A percentile compares a stretch with the other conserved stretches of the same genome.
Conservation (phyloP, 1,284 basidiomycete species). For the Heterobasidion irregulare region DNA sequence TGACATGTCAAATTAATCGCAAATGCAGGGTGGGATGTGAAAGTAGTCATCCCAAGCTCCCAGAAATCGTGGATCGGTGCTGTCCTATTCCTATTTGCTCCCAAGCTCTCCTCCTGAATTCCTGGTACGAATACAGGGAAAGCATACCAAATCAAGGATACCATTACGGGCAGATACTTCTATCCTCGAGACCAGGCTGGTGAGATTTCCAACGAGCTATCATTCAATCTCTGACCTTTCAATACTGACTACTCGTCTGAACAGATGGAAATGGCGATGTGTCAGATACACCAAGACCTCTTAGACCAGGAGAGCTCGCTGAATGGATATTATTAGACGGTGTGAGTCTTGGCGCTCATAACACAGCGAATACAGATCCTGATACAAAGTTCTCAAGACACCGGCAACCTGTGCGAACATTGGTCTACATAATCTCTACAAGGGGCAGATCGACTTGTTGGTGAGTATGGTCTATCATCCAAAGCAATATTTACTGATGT, state of each 20-base stretch:
- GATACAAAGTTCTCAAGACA: conserved; percentile 39
- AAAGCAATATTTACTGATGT: background rate
- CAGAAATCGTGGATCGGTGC: conserved; percentile 89
- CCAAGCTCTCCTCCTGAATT: conserved; percentile 3
- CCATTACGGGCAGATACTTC: conserved; percentile 70
- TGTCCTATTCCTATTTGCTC: conserved; percentile 8
- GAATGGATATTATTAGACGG: conserved; percentile 88
- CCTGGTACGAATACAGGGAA: conserved; percentile 43
- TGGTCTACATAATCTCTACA: conserved; percentile 81
- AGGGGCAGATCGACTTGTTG: conserved; percentile 77
- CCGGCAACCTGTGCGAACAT: conserved; percentile 90
- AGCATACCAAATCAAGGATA: conserved; percentile 78
- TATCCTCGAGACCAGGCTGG: conserved; percentile 61
- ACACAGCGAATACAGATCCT: background rate
- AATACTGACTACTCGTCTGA: conserved; percentile 5
- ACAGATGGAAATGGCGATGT: conserved; percentile 69
- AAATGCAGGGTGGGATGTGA: conserved; percentile 70
- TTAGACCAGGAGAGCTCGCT: conserved; percentile 68
- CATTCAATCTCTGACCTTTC: background rate
- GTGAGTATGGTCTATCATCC: conserved; percentile 30
- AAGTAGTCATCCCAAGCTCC: conserved; percentile 80
- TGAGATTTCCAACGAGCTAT: conserved; percentile 13
- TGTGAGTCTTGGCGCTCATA: conserved; percentile 32
- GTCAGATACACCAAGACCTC: conserved; percentile 49
- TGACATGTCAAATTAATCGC: background rate